Evolutionary conservation across 2,329 filamentous ascomycete species (phyloP), one percentile per base, ranked within the genome.

Genomic region (Didymella exigua): DNA sequence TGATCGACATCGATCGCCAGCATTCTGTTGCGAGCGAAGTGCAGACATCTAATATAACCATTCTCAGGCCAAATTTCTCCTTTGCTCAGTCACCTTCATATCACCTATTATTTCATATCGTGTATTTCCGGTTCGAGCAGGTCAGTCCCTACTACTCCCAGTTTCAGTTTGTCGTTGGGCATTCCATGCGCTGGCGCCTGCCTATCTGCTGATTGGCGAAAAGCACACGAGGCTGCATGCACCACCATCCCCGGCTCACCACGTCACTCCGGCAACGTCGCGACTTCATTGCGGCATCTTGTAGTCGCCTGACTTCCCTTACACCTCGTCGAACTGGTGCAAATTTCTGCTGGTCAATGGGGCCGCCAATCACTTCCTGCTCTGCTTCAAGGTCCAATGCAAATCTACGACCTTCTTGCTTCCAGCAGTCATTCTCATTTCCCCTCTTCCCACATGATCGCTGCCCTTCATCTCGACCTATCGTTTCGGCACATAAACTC

Each of bases 191-290:
- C n/a, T 55, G 52, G 52, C 46, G 52, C 52, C 18, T 36, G 46
- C 18, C 14, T 29, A 40, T 29, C 26, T 49, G 31, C 37, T 49
- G 16, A 49, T 56, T 52, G 44, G 48, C 34, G 44, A 38, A 33
- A 21, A n/a, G 34, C 18, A 24, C 21, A 34, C 24, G 34, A 55
- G 29, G 21, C 37, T 44, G 48, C 47, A 54, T 57, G 48, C 38
- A 23, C 24, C 4, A 31, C 16, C 23, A 36, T 40, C 46, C 30
- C 50, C 45, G 50, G 37, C 27, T 46, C 27, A 50, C 49, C 44
- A 59, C 50, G 50, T 54, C 49, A 59, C 49, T 49, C 40, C 24
- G 26, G 41, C 42, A 55, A 55, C 41, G 23, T 36, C 34, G 52
- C 46, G 30, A 46, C 19, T 50, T 13, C 23, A 30, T 40, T 46